Conservation (phyloP, 176 grass and related monocot species). For the Lolium perenne region DNA sequence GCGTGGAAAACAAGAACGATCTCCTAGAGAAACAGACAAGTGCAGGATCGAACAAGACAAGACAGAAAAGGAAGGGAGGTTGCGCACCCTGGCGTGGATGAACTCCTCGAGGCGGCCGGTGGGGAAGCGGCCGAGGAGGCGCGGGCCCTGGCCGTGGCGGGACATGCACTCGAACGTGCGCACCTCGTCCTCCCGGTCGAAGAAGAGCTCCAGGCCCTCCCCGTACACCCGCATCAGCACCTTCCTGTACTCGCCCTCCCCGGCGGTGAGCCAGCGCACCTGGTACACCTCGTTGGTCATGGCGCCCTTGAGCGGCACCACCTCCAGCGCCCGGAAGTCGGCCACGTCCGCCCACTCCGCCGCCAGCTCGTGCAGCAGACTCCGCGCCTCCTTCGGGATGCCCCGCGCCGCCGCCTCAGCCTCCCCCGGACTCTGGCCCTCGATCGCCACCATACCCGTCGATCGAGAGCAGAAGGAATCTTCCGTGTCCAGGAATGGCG, state of each 20-base stretch:
- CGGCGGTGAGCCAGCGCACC: slow-evolving; percentile 51
- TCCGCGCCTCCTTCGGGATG: slow-evolving; percentile 65
- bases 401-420: slow-evolving; percentile 27
- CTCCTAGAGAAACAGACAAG: not conserved
- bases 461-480: slow-evolving; percentile 8
- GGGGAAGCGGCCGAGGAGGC: slow-evolving; percentile 65
- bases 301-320: slow-evolving; percentile 69
- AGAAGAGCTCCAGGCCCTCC: slow-evolving; percentile 66
- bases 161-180: slow-evolving; percentile 84
- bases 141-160: slow-evolving; percentile 68
- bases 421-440: not conserved
- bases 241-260: slow-evolving; percentile 33
- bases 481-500: slow-evolving; percentile 36
- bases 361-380: slow-evolving; percentile 55
- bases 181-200: slow-evolving; percentile 65
- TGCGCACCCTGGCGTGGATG: slow-evolving; percentile 68
- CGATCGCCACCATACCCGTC: slow-evolving; percentile 55
- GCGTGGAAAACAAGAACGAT: slow-evolving; percentile 23
- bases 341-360: slow-evolving; percentile 58
- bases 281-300: slow-evolving; percentile 85
- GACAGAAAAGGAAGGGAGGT: not conserved
- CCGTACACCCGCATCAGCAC: slow-evolving; percentile 74
- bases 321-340: slow-evolving; percentile 44
- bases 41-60: not conserved
- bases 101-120: slow-evolving; percentile 86